Conservation (phyloP, 768 basidiomycete genomes). For the Termitomyces sp. region DNA sequence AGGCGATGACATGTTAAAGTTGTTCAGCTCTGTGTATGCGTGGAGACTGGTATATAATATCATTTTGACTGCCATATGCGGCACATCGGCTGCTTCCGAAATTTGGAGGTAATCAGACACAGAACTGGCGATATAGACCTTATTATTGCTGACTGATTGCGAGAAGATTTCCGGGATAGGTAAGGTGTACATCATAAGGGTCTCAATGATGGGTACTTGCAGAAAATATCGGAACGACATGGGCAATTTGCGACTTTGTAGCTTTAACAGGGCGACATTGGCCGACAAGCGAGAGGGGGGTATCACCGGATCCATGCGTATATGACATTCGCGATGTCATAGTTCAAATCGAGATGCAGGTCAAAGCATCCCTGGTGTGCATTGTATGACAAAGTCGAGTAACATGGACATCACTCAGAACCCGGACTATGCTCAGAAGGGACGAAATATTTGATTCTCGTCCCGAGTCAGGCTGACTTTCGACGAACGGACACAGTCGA, state of each 20-base stretch:
- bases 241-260: background rate
- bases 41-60: background rate
- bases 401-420: slow-evolving; percentile 43
- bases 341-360: slow-evolving; percentile 5
- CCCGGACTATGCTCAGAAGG: no score
- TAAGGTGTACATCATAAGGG: background rate
- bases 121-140: background rate
- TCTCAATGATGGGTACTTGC: background rate
- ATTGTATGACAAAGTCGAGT: slow-evolving; percentile 52
- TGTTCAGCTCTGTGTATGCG: background rate
- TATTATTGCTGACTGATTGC: background rate
- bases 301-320: slow-evolving; percentile 46
- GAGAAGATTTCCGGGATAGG: background rate
- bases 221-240: background rate
- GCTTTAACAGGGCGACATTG: slow-evolving; percentile 22
- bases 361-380: slow-evolving; percentile 36
- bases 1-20: background rate
- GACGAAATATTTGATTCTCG: slow-evolving; percentile 61
- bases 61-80: background rate
- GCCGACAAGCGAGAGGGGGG: slow-evolving; percentile 71
- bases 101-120: background rate
- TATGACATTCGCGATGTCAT: slow-evolving; percentile 39
- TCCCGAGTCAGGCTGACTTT: slow-evolving; percentile 60
- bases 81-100: background rate
- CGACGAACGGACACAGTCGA: slow-evolving; percentile 50